These are phyloP conservation scores for Onygena corvina DNA, from an alignment of 2,329 filamentous ascomycete species.

Conservation along the genomic window DNA sequence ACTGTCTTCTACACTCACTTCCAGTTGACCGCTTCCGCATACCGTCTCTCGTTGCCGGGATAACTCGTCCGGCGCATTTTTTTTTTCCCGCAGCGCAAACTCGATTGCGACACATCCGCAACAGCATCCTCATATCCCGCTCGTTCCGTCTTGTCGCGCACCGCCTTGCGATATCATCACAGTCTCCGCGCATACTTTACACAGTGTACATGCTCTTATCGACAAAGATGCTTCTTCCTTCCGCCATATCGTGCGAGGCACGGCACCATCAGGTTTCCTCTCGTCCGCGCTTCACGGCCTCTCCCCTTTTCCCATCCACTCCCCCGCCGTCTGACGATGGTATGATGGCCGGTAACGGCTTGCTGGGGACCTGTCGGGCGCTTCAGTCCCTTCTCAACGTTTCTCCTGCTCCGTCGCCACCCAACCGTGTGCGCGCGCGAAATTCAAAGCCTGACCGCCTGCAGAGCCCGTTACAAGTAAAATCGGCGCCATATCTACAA, in stretches of 20 bases:
- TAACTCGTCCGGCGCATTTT: conserved; percentile 6
- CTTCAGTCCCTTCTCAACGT: conserved; percentile 32
- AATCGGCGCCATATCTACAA: conserved; percentile 18
- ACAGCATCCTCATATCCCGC: neutral
- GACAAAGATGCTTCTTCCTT: conserved; percentile 34
- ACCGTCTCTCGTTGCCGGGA: neutral
- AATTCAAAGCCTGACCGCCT: conserved; percentile 26
- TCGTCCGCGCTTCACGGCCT: conserved; percentile 26
- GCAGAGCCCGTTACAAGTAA: conserved; percentile 30
- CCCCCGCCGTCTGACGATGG: conserved; percentile 29
- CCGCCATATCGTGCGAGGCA: conserved; percentile 35
- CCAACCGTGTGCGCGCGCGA: conserved; percentile 14
- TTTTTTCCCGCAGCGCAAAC: conserved; percentile 6
- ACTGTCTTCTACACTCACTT: conserved; percentile 4
- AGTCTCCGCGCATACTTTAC: neutral
- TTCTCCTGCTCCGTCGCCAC: conserved; percentile 30
- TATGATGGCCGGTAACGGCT: conserved; percentile 26
- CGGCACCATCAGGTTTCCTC: conserved; percentile 21
- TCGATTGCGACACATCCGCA: neutral
- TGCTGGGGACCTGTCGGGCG: conserved; percentile 33
- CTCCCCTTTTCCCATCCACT: conserved; percentile 27
- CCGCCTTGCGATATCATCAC: neutral
- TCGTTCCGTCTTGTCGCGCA: neutral
- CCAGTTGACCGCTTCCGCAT: conserved; percentile 4
- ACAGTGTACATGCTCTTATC: neutral